Percentiles rank a stretch among this genome's conserved stretches.
Conservation (phyloP, 2,329 filamentous ascomycete species). For the Emergomyces orientalis region DNA sequence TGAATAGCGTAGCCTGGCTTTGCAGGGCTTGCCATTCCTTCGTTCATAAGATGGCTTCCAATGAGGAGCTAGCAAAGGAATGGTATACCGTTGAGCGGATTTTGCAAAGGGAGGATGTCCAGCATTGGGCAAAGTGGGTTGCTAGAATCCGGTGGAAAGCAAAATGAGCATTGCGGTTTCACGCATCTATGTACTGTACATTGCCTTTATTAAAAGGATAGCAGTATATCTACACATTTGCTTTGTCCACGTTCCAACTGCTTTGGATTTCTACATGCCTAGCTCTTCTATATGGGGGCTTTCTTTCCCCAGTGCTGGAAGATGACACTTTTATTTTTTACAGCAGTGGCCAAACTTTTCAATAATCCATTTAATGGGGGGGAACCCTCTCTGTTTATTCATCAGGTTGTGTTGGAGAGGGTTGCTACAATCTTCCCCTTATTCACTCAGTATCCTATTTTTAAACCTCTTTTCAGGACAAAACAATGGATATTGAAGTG, state of each 20-base stretch:
- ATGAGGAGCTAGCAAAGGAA: slow-evolving; percentile 66
- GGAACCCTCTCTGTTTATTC: not conserved
- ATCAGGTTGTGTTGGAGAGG: not conserved
- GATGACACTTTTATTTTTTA: not conserved
- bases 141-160: slow-evolving; percentile 65
- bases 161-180: slow-evolving; percentile 25
- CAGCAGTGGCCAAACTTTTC: not conserved
- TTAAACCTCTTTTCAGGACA: not conserved
- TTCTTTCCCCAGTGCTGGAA: not conserved
- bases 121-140: slow-evolving; percentile 64
- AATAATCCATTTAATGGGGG: not conserved
- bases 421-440: not conserved
- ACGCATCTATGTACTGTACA: not conserved
- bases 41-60: slow-evolving; percentile 64
- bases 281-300: not conserved
- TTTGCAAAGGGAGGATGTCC: slow-evolving; percentile 60
- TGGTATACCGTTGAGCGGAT: slow-evolving; percentile 66
- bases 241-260: not conserved
- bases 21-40: slow-evolving; percentile 77
- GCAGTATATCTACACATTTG: not conserved
- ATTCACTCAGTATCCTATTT: not conserved
- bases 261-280: not conserved
- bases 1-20: slow-evolving; percentile 77
- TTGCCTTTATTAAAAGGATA: not conserved
- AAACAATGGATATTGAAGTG: not conserved